Conservation (phyloP, 2,329 filamentous ascomycete species). For the Arthroderma uncinatum region DNA sequence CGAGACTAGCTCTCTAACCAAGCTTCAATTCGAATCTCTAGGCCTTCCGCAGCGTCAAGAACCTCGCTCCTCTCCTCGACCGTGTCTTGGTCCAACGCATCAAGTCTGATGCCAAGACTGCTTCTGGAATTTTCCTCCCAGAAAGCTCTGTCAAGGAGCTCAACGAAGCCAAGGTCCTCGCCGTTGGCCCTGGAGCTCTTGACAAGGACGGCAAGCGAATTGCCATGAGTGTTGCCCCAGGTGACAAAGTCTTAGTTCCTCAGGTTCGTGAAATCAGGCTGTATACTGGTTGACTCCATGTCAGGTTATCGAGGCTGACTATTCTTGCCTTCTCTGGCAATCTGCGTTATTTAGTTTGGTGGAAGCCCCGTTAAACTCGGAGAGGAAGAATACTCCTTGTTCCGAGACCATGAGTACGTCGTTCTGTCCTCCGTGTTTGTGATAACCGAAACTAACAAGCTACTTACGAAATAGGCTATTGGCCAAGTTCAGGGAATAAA, state of each 20-base stretch:
- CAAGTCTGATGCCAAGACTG: constrained; percentile 94
- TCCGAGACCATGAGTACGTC: constrained; percentile 95
- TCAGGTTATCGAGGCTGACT: constrained; percentile 5
- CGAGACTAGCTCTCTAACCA: background rate
- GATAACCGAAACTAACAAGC: constrained; percentile 1
- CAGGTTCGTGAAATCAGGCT: constrained; percentile 49
- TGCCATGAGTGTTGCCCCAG: constrained; percentile 66
- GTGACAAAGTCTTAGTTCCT: constrained; percentile 92
- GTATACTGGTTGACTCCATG: background rate
- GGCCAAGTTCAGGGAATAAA: constrained; percentile 97
- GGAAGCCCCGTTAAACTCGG: constrained; percentile 94
- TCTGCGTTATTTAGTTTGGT: constrained; percentile 54
- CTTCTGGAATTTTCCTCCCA: constrained; percentile 92
- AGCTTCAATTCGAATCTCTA: constrained; percentile 8
- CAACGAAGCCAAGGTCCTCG: constrained; percentile 93
- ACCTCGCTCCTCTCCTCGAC: constrained; percentile 90
- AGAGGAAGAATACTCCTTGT: constrained; percentile 90
- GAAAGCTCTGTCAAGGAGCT: constrained; percentile 96
- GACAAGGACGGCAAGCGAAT: constrained; percentile 85
- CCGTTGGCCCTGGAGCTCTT: constrained; percentile 78
- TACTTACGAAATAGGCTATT: constrained; percentile 57
- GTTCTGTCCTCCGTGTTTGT: background rate
- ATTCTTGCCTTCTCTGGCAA: background rate
- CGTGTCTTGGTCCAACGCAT: constrained; percentile 95
- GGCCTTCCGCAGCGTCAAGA: constrained; percentile 87